Evolutionary conservation across 2,329 filamentous ascomycete genomes (phyloP).

Genomic region (Arachnomyces sp.): DNA sequence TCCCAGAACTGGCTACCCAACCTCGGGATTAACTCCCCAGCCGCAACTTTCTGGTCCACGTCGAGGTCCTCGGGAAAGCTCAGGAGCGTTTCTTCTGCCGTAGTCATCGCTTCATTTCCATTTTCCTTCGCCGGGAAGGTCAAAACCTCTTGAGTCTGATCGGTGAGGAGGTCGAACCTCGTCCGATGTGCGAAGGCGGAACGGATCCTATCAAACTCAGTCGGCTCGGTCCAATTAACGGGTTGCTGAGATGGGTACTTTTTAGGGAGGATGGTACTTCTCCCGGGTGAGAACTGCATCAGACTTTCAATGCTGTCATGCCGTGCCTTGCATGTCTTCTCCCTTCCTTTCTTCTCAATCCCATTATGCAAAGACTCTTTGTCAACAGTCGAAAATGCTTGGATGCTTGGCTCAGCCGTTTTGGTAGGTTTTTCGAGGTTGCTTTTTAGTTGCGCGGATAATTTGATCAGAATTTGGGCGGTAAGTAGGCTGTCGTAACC

Average conservation of each 20-base stretch:
- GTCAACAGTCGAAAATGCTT: neutral
- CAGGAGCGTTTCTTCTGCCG: slow-evolving; percentile 6
- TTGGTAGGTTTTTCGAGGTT: neutral
- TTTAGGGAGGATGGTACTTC: neutral
- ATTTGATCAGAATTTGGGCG: slow-evolving; percentile 50
- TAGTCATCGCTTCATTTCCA: neutral
- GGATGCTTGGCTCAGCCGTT: neutral
- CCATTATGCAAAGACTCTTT: neutral
- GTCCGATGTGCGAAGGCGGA: slow-evolving; percentile 23
- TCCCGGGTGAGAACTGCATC: slow-evolving; percentile 2
- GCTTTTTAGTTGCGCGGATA: slow-evolving; percentile 45
- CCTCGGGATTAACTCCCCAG: slow-evolving; percentile 44
- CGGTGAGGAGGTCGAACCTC: slow-evolving; percentile 22
- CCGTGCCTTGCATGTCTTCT: neutral
- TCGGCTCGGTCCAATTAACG: slow-evolving; percentile 5
- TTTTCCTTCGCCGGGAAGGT: neutral
- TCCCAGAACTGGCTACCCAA: slow-evolving; percentile 50
- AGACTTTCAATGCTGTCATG: neutral
- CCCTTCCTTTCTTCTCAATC: neutral
- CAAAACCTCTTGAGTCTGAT: slow-evolving; percentile 12
- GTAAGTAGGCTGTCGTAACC: slow-evolving; percentile 58
- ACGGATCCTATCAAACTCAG: slow-evolving; percentile 7
- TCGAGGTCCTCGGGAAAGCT: slow-evolving; percentile 6
- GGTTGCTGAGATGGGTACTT: slow-evolving; percentile 2
- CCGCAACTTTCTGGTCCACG: slow-evolving; percentile 18